Base-by-base conservation (phyloP, 495 filamentous ascomycete genomes). In the Cudoniella acicularis region DNA sequence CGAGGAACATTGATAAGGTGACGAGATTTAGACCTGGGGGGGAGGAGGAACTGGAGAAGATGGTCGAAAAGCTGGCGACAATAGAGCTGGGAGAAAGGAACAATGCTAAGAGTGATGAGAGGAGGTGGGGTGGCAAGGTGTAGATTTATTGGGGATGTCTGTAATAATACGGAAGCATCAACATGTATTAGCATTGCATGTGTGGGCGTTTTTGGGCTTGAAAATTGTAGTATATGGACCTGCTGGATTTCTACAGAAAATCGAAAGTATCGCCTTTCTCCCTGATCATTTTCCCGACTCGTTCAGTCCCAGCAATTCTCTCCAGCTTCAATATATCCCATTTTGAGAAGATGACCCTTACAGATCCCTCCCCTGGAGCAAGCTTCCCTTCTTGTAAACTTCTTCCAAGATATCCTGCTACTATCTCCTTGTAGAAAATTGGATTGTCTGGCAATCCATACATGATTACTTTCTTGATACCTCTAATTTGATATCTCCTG, bases 391-490 rank as follows among this genome's bases (percentile, higher is more conserved):
- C 76, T 53, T 74, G 75, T 50, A 88, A 74, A 67, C 78, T 87
- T 57, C 70, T 72, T 20, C 73, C 75, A 25, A 91, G 63, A 59
- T 85, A 86, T 30, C 83, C 90, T 11, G 83, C 90, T 10, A 89
- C 86, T 47, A 96, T 79, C 77, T 98, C 94, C n/a, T 80, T 72
- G 69, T 94, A 98, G 67, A 98, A 97, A 6, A 78, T 64, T 42
- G 89, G 85, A 66, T 97, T 96, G 64, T 98, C 92, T 0, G 94
- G 93, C 11, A 96, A 67, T 1, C 84, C 86, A 70, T 98, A 98
- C 77, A 96, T 85, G 42, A 96, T 75, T 8, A 97, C 80, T 50
- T 83, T 79, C 70, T 83, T 85, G 23, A 92, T 91, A 10, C 94
- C 94, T 30, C 84, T 79, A 20, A 98, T 73, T 57, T 80, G 80